Percentiles rank a stretch among this genome's conserved stretches.
These are phyloP conservation scores for Plasmodium fragile DNA, from an alignment of 169 alveolate species.

Conservation along the genomic window DNA sequence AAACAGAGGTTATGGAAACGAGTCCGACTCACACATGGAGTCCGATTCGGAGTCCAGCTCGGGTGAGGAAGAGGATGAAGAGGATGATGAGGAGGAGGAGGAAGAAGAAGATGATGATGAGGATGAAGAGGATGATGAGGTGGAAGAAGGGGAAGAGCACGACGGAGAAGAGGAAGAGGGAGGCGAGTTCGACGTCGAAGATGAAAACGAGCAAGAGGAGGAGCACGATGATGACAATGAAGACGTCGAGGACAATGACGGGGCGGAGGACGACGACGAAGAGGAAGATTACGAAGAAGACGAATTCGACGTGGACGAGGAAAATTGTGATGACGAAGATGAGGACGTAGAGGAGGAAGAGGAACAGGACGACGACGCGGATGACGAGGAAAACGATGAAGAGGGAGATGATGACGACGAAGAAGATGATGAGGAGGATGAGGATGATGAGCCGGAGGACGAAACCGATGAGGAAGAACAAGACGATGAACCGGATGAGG, in stretches of 20 bases:
- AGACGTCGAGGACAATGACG: neutral
- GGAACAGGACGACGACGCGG: neutral
- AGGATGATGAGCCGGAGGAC: slow-evolving; percentile 16
- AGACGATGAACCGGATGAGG: neutral
- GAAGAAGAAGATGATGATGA: neutral
- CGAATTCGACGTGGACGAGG: slow-evolving; percentile 10
- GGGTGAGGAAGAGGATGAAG: slow-evolving; percentile 9
- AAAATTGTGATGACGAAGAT: neutral
- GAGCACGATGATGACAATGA: neutral
- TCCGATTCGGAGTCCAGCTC: slow-evolving; percentile 48
- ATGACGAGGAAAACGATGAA: neutral
- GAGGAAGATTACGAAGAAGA: slow-evolving; percentile 4
- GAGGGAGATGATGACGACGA: neutral
- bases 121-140: neutral
- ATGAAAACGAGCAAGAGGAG: neutral
- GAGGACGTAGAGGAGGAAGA: neutral
- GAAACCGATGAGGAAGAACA: neutral
- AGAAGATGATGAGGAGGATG: slow-evolving; percentile 12
- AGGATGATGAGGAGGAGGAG: neutral
- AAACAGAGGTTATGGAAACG: neutral
- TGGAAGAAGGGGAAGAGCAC: neutral
- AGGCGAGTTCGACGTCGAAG: neutral
- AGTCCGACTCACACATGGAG: neutral
- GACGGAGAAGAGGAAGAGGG: neutral
- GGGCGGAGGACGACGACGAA: neutral